Conservation (phyloP, 495 filamentous ascomycete genomes). For the Hypoxylon fuscum region DNA sequence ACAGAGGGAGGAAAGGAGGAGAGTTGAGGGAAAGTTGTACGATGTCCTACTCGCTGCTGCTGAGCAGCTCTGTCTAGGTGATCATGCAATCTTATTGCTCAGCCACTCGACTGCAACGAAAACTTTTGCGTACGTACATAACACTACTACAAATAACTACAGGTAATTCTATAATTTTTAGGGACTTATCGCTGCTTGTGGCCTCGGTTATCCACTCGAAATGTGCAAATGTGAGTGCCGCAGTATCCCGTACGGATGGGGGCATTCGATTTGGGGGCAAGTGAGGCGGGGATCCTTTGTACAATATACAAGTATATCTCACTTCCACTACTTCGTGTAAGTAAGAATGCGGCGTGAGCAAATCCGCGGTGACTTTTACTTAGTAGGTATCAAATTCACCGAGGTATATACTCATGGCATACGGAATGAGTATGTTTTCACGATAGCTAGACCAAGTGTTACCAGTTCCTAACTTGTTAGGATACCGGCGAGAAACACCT, state of each 20-base stretch:
- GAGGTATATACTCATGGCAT: conserved; percentile 1
- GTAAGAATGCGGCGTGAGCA: conserved; percentile 32
- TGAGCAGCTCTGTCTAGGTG: background rate
- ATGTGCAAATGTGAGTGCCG: background rate
- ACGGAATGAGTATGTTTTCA: no score
- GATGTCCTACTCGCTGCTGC: background rate
- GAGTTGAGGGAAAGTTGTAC: background rate
- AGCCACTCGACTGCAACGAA: conserved; percentile 26
- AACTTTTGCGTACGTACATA: conserved; percentile 6
- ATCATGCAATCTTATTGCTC: conserved; percentile 19
- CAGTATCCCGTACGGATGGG: conserved; percentile 2
- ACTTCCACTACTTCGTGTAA: conserved; percentile 21
- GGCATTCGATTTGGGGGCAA: conserved; percentile 4
- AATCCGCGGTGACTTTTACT: conserved; percentile 10
- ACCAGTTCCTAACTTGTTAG: background rate
- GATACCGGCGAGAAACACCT: background rate
- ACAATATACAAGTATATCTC: conserved; percentile 16
- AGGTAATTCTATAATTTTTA: conserved; percentile 4
- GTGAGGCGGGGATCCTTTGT: conserved; percentile 13
- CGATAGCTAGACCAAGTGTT: background rate
- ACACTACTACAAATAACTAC: background rate
- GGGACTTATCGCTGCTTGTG: conserved; percentile 19
- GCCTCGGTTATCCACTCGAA: conserved; percentile 26
- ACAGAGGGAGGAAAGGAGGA: background rate
- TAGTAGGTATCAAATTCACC: conserved; percentile 16